A percentile compares a stretch with the other conserved stretches of the same genome.
phyloP scores from a whole-genome alignment of 176 grass and related monocot species.

The Phyllostachys edulis region DNA sequence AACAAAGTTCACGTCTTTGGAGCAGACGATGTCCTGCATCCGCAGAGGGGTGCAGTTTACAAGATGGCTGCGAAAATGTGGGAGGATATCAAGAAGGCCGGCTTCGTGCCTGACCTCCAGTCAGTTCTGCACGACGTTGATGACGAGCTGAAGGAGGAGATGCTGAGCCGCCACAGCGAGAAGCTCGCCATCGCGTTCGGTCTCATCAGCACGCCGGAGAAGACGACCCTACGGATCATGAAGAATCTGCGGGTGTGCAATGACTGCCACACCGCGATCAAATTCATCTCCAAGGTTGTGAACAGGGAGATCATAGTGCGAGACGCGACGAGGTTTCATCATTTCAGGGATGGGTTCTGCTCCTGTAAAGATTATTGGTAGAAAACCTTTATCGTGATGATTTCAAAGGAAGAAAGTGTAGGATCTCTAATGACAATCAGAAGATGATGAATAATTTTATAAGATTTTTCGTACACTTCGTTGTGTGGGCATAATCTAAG shows the following conservation, averaged over 20 bases:
- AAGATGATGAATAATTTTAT: no score
- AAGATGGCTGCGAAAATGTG: conserved; percentile 52
- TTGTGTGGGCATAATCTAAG: no score
- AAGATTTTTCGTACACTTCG: no score
- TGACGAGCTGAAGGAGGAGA: conserved; percentile 67
- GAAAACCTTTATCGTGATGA: not conserved
- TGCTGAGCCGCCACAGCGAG: conserved; percentile 76
- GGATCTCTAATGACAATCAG: no score
- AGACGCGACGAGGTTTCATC: conserved; percentile 73
- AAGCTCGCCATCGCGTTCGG: conserved; percentile 76
- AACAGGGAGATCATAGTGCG: conserved; percentile 71
- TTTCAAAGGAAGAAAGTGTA: not conserved
- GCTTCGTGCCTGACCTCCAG: conserved; percentile 53
- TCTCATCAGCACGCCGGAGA: conserved; percentile 64
- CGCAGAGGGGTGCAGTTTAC: conserved; percentile 52
- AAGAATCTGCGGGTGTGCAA: conserved; percentile 80
- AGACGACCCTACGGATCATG: conserved; percentile 57
- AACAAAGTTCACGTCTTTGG: conserved; percentile 61
- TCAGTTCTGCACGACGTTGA: conserved; percentile 69
- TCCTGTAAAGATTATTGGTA: conserved; percentile 86
- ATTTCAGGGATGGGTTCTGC: conserved; percentile 70
- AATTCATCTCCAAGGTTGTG: conserved; percentile 61
- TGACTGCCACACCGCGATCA: conserved; percentile 66
- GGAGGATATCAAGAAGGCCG: conserved; percentile 66
- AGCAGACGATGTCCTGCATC: conserved; percentile 63